Evolutionary conservation across 345 rosid genomes (phyloP).

Genomic region (Pistacia atlantica): DNA sequence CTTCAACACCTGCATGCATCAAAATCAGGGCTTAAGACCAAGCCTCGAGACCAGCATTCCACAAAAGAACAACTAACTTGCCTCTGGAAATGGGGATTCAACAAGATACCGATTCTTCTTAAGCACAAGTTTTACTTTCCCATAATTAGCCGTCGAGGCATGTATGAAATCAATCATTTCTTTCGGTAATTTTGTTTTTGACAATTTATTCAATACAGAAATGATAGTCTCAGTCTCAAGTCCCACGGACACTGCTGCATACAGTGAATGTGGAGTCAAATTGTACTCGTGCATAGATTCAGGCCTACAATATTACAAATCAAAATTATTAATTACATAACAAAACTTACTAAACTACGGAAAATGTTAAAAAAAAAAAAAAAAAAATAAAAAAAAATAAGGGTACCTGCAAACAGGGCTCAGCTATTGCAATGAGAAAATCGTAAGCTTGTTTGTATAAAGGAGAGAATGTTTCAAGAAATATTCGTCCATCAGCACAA

Average conservation of each 20-base stretch:
- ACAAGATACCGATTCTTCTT: slow-evolving; percentile 86
- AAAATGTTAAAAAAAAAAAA: not conserved
- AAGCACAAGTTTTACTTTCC: slow-evolving; percentile 95
- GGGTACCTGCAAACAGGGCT: slow-evolving; percentile 97
- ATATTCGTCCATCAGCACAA: slow-evolving; percentile 88
- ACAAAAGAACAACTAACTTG: slow-evolving; percentile 31
- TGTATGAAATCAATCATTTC: slow-evolving; percentile 86
- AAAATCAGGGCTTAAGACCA: not conserved
- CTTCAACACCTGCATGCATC: slow-evolving; percentile 67
- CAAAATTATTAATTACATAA: slow-evolving; percentile 7
- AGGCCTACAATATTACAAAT: slow-evolving; percentile 52
- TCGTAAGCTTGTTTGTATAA: slow-evolving; percentile 95
- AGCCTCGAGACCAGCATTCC: not conserved
- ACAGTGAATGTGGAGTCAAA: slow-evolving; percentile 90
- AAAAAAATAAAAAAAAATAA: too few relatives aligned
- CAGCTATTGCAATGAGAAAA: slow-evolving; percentile 95
- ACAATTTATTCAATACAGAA: slow-evolving; percentile 81
- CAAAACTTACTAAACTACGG: not conserved
- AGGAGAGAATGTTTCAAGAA: slow-evolving; percentile 81
- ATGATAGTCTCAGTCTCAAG: slow-evolving; percentile 89
- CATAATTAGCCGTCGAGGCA: slow-evolving; percentile 93
- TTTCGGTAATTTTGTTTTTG: slow-evolving; percentile 88
- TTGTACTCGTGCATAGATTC: slow-evolving; percentile 98
- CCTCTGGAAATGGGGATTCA: slow-evolving; percentile 97
- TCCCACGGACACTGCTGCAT: slow-evolving; percentile 97